Evolutionary conservation across 805 yeast species (phyloP), one percentile per base, ranked within the genome.

Genomic region (Scheffersomyces lignosus): DNA sequence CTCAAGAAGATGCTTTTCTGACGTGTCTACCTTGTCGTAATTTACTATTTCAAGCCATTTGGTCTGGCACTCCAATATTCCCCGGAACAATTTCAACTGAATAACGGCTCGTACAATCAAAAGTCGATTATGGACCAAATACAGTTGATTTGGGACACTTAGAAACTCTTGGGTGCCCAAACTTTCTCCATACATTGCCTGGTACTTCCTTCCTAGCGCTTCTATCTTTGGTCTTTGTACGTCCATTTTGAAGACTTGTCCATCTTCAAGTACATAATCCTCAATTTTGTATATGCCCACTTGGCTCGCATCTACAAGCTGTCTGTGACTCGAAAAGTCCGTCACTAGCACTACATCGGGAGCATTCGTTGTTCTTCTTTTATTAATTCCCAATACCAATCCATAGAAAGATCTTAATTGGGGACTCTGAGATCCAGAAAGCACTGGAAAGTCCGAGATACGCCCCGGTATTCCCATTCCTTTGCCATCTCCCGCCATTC

Each of bases 241-340:
- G 23, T 45, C 52, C 12, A 52, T 24, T 18, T 38, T 38, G n/a
- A 51, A 30, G 3, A 52, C 34, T 34, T 45, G 44, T 13, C 38
- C 39, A 10, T 33, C 34, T 8, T 18, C 32, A 15, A 33, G 16
- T 10, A 12, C n/a, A 26, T 26, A 26, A 13, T 30, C 30, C 10
- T 29, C 28, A 9, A 28, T 18, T 4, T 3, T 15, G 16, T 15
- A 6, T 15, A n/a, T n/a, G n/a, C n/a, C n/a, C n/a, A n/a, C n/a
- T n/a, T n/a, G n/a, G n/a, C n/a, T n/a, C n/a, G n/a, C n/a, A n/a
- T n/a, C n/a, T n/a, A n/a, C n/a, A n/a, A 20, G 17, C 26, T 29
- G 22, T 32, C 29, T 5, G 26, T 32, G 23, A n/a, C 17, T 10
- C 9, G 35, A 17, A 13, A 29, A 31, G 26, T 37, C 37, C n/a